Base-by-base conservation (phyloP, 139 green algal genomes). In the Chlamydomonas urium region DNA sequence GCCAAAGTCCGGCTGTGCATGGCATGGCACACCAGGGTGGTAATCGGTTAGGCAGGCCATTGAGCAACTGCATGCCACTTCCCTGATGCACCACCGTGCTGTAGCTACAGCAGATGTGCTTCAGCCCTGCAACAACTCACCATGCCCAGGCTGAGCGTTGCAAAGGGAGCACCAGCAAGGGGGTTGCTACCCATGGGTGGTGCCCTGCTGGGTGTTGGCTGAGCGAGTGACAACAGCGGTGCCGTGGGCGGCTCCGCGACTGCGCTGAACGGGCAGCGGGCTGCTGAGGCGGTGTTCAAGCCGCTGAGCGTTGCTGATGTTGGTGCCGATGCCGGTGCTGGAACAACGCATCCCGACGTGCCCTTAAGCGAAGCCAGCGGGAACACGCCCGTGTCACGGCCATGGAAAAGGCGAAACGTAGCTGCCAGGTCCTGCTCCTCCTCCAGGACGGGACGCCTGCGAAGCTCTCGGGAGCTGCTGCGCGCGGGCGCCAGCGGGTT, bases 341-440 rank as follows among this genome's bases (percentile, higher is more conserved):
- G 35, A 45, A 33, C 32, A 45, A 4, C 42, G 29, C 28, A 17
- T 71, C 33, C 34, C 21, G n/a, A n/a, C n/a, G n/a, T n/a, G n/a
- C n/a, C n/a, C n/a, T n/a, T n/a, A n/a, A n/a, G n/a, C n/a, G n/a
- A n/a, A n/a, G n/a, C n/a, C 50, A 91, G 67, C 1, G 86, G 86
- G 4, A 90, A 68, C 0, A 88, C 78, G 33, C 84, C 85, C 0
- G n/a, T n/a, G n/a, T 47, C 24, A 0, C 50, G 32, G 0, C 87
- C 87, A 56, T 93, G 87, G 59, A 91, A 93, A 4, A 89, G 47
- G 2, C 72, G n/a, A 62, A 90, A 82, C 1, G 72, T 85, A 33
- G 34, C 53, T 2, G 19, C 31, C 48, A 82, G 80, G 17, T 72
- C 38, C 1, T 74, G 6, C 2, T n/a, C 34, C 29, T 80, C 65